These are phyloP conservation scores for Cyclotella cryptica DNA, from an alignment of 108 stramenopile genomes.

Conservation along the genomic window DNA sequence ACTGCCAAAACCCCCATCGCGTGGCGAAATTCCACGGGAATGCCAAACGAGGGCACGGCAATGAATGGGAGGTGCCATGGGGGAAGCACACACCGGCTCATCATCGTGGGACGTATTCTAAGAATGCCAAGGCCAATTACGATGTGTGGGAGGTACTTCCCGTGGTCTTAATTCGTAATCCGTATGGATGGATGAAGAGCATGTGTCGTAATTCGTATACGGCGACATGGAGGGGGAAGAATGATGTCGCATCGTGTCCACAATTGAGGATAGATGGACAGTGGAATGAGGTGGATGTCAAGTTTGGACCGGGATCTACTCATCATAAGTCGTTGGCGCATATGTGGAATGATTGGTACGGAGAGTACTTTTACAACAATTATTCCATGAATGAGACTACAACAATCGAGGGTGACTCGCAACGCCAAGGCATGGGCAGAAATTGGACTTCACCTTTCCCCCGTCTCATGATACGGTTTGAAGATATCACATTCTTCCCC, in stretches of 20 bases:
- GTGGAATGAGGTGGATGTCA: constrained; percentile 73
- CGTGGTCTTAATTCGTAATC: constrained; percentile 77
- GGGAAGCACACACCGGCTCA: constrained; percentile 65
- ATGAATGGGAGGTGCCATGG: constrained; percentile 72
- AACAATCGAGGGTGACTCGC: constrained; percentile 2
- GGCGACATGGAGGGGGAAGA: constrained; percentile 31
- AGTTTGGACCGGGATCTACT: constrained; percentile 59
- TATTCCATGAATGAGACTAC: constrained; percentile 1
- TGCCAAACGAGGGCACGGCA: constrained; percentile 54
- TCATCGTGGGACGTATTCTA: constrained; percentile 25
- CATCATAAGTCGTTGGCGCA: constrained; percentile 65
- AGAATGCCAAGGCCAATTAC: constrained; percentile 30
- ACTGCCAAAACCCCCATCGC: constrained; percentile 66
- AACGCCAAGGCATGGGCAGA: background rate
- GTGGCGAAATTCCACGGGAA: constrained; percentile 36
- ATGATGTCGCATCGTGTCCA: constrained; percentile 31
- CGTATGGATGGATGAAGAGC: constrained; percentile 77
- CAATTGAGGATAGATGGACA: constrained; percentile 21
- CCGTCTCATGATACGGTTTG: constrained; percentile 67
- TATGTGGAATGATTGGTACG: constrained; percentile 87
- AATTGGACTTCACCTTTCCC: constrained; percentile 56
- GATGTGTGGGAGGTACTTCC: constrained; percentile 60
- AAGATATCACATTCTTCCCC: constrained; percentile 70
- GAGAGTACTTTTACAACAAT: constrained; percentile 55
- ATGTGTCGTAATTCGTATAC: constrained; percentile 76